Evolutionary conservation across 1,284 basidiomycete genomes (phyloP).

Genomic region (Tilletia indica): DNA sequence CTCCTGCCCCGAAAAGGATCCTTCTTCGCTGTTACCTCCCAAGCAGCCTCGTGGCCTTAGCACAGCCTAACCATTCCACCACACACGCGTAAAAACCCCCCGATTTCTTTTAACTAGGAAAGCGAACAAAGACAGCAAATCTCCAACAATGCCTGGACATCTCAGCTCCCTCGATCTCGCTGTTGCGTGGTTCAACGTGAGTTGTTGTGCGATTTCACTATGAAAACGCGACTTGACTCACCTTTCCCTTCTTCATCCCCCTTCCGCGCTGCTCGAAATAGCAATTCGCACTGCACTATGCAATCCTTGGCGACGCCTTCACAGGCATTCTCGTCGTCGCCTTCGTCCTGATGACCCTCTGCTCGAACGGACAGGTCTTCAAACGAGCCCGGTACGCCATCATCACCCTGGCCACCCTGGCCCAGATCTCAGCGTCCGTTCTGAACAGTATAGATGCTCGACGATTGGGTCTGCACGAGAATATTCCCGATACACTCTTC

Average conservation of each 20-base stretch:
- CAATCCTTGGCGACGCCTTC: background rate
- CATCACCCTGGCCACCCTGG: background rate
- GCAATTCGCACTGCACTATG: constrained; percentile 5
- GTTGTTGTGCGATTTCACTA: background rate
- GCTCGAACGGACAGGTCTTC: background rate
- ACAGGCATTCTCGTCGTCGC: background rate
- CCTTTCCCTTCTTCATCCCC: background rate
- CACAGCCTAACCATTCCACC: too few species aligned
- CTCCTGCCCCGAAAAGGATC: too few species aligned
- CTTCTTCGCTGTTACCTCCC: too few species aligned
- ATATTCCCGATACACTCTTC: background rate
- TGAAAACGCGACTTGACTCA: background rate
- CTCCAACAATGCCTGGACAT: background rate
- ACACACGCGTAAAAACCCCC: too few species aligned
- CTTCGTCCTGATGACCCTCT: constrained; percentile 7
- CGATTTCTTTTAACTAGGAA: too few species aligned
- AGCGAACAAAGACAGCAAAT: too few species aligned
- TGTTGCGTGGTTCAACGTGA: constrained; percentile 14
- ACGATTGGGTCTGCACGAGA: constrained; percentile 2
- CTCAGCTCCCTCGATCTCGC: constrained; percentile 13
- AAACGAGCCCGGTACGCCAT: background rate
- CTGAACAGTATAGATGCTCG: constrained; percentile 14
- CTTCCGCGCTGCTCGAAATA: background rate
- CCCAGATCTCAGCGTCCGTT: constrained; percentile 1
- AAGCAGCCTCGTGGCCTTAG: too few species aligned